phyloP scores from a whole-genome alignment of 1,139 yeast genomes.

The Taphrina populina region DNA sequence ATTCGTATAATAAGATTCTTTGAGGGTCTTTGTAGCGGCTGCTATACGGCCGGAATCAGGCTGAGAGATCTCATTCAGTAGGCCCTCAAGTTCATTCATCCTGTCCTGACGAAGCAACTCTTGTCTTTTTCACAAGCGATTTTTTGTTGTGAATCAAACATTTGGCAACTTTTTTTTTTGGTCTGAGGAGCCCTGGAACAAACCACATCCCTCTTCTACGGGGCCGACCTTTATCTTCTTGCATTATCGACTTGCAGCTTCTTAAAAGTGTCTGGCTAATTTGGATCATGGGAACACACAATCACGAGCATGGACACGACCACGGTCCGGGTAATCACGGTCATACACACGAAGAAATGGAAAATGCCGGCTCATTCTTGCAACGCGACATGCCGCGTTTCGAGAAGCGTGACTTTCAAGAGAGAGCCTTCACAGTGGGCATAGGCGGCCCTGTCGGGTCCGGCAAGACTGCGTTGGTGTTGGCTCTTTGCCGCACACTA shows the following conservation, averaged over 20 bases:
- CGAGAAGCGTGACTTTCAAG: conserved; percentile 32
- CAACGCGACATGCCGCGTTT: conserved; percentile 32
- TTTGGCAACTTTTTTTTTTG: too few species aligned
- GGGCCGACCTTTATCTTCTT: too few species aligned
- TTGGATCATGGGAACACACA: too few species aligned
- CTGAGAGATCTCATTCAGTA: conserved; percentile 17
- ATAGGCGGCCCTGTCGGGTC: conserved; percentile 37
- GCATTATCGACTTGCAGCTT: too few species aligned
- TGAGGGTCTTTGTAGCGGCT: conserved; percentile 73
- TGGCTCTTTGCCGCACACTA: conserved; percentile 32
- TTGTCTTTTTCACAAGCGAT: too few species aligned
- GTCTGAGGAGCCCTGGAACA: too few species aligned
- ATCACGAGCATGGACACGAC: conserved; percentile 12
- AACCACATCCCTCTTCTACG: too few species aligned
- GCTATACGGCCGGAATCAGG: conserved; percentile 50
- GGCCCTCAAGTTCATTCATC: not conserved
- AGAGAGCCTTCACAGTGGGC: conserved; percentile 36
- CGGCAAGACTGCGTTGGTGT: conserved; percentile 36
- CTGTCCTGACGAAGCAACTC: not conserved
- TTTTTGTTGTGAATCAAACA: too few species aligned
- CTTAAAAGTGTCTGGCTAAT: too few species aligned
- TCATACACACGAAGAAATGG: conserved; percentile 30
- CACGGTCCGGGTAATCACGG: conserved; percentile 5
- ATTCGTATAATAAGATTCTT: conserved; percentile 70
- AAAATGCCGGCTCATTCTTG: conserved; percentile 33